phyloP scores from a whole-genome alignment of 208 protist genomes.

The Leptomonas seymouri region DNA sequence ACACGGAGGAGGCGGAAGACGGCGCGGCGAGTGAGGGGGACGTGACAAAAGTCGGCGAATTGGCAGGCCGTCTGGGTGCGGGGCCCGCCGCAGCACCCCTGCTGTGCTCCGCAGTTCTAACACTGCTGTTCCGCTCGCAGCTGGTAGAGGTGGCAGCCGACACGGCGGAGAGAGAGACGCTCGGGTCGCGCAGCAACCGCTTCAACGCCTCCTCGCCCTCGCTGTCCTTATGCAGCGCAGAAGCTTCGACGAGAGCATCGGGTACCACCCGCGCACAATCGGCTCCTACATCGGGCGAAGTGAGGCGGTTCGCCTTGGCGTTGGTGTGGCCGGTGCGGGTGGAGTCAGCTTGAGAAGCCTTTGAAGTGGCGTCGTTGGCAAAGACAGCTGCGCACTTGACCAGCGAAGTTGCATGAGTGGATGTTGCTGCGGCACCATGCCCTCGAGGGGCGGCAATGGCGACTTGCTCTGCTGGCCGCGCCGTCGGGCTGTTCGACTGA shows the following conservation, averaged over 20 bases:
- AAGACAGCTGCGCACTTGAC: not conserved
- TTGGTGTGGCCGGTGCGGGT: not conserved
- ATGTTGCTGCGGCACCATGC: not conserved
- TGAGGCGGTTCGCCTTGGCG: not conserved
- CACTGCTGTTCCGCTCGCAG: not conserved
- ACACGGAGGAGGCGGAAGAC: conserved; percentile 13
- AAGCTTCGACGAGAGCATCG: not conserved
- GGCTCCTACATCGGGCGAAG: not conserved
- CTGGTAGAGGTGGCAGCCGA: conserved; percentile 12
- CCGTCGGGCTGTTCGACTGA: conserved; percentile 2
- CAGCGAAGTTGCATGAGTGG: not conserved
- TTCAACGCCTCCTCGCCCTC: not conserved
- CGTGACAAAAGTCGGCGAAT: not conserved
- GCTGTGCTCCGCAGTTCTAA: not conserved
- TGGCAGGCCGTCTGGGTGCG: not conserved
- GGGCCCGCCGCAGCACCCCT: not conserved
- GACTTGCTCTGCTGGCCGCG: not conserved
- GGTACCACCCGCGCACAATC: not conserved
- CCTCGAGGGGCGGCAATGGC: not conserved
- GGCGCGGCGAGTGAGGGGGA: conserved; percentile 17
- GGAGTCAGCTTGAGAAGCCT: not conserved
- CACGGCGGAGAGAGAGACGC: conserved; percentile 21
- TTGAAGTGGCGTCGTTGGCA: not conserved
- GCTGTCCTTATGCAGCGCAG: not conserved
- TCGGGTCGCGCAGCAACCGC: conserved; percentile 1